Conservation (phyloP, 169 alveolate genomes). For the Eimeria mitis region DNA sequence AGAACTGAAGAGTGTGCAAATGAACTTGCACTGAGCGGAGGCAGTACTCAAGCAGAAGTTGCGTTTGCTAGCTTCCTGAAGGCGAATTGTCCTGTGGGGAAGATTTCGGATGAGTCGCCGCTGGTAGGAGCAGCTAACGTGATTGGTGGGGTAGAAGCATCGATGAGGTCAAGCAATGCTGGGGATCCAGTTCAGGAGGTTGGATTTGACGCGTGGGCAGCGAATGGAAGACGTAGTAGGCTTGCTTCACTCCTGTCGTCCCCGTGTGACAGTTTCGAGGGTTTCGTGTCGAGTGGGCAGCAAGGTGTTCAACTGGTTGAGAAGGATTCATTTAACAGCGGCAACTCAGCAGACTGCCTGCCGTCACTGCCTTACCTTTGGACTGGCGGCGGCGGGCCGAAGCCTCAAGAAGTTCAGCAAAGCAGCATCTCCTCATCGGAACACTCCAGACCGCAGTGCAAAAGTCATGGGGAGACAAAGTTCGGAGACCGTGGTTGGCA, state of each 20-base stretch:
- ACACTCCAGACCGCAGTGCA: neutral
- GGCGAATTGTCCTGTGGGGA: neutral
- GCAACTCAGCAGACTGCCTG: neutral
- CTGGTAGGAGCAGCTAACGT: neutral
- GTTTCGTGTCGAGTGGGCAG: neutral
- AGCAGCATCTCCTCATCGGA: neutral
- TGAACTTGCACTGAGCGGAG: neutral
- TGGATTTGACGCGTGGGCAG: constrained; percentile 1
- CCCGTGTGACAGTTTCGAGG: constrained; percentile 57
- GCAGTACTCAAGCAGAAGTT: neutral
- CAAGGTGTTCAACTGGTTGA: neutral
- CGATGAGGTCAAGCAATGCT: neutral
- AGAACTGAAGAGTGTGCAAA: neutral
- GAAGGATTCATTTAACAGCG: neutral
- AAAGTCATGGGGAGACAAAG: neutral
- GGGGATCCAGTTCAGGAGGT: neutral
- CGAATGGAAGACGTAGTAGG: constrained; percentile 12
- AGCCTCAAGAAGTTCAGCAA: neutral
- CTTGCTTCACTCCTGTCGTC: constrained; percentile 22
- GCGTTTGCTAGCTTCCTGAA: neutral
- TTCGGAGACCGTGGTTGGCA: neutral
- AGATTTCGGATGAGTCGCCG: neutral
- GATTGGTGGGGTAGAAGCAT: neutral
- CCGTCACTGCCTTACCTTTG: neutral
- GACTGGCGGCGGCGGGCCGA: neutral